These are phyloP conservation scores for Podospora comata DNA, from an alignment of 495 filamentous ascomycete species.

Conservation along the genomic window DNA sequence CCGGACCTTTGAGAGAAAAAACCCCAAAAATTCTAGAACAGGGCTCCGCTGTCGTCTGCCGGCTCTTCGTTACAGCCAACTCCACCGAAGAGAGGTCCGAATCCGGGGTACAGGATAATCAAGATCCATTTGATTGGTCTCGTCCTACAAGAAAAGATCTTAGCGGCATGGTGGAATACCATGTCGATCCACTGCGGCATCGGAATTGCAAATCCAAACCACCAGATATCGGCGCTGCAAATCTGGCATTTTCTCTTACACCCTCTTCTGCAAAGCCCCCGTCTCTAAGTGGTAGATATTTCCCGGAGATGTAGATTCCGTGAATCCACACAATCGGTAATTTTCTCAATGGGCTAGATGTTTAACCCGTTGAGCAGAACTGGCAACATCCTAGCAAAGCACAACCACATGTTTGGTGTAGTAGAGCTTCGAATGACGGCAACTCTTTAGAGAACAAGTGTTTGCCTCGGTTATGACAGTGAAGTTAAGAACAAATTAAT, in stretches of 20 bases:
- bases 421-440: too few relatives aligned
- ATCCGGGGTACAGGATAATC: constrained; percentile 15
- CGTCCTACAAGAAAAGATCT: not conserved
- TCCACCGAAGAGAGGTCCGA: constrained; percentile 5
- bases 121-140: constrained; percentile 19
- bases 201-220: not conserved
- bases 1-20: not conserved
- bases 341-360: not conserved
- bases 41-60: not conserved
- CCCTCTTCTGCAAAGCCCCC: not conserved
- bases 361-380: not conserved
- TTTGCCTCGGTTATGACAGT: not conserved
- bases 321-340: not conserved
- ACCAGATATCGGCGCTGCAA: not conserved
- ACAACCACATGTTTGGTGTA: not conserved
- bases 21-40: too few relatives aligned
- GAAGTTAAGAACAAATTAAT: not conserved
- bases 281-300: not conserved
- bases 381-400: not conserved
- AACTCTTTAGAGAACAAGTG: not conserved
- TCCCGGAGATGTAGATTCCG: not conserved
- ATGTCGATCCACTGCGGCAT: not conserved
- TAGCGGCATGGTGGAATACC: not conserved
- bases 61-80: not conserved
- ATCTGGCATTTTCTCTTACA: not conserved